Evolutionary conservation across 1,284 basidiomycete genomes (phyloP), one percentile per base, ranked within the genome.

Genomic region (Cutaneotrichosporon sp.): DNA sequence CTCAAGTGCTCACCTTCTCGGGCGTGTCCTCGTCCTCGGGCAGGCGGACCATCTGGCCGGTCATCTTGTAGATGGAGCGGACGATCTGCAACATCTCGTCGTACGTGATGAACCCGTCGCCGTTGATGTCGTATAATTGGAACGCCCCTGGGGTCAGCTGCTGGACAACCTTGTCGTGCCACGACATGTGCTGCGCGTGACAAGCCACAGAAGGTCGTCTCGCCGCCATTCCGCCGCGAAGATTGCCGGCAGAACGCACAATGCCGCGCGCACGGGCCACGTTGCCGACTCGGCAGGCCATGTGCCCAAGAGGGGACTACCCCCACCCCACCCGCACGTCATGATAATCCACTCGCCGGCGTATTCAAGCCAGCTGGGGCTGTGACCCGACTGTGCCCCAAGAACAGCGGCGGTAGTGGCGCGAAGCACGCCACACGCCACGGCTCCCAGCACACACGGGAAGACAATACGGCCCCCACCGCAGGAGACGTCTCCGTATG

Each of bases 81-180:
- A 97, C 95, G 74, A 97, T 97, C 82, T 92, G 88, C 47, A 97
- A 87, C 94, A 99, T 99, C 82, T 99, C 97, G 72, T 95, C 89
- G 79, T 97, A 97, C 47, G 95, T 95, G 81, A 98, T 97, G 71
- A 85, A 90, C 3, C 95, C 95, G 75, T 98, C 95, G 68, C 91
- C 92, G 82, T 99, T 92, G 74, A 99, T 98, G 78, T 99, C 97
- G 80, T 99, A 99, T 52, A 99, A 84, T 80, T 99, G 94, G 87
- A 99, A 99, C 10, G 97, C 97, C 97, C 95, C 94, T 97, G 80
- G 25, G 34, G 29, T 64, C 33, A 51, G 62, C 29, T 16, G n/a
- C 8, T 24, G 36, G 20, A n/a, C n/a, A n/a, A n/a, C n/a, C n/a
- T 20, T 24, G 10, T 24, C 22, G 45, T 46, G 45, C 18, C 38